Evolutionary conservation across 352 stramenopile genomes (phyloP), one percentile per base, ranked within the genome.

Genomic region (Globisporangium nunn): DNA sequence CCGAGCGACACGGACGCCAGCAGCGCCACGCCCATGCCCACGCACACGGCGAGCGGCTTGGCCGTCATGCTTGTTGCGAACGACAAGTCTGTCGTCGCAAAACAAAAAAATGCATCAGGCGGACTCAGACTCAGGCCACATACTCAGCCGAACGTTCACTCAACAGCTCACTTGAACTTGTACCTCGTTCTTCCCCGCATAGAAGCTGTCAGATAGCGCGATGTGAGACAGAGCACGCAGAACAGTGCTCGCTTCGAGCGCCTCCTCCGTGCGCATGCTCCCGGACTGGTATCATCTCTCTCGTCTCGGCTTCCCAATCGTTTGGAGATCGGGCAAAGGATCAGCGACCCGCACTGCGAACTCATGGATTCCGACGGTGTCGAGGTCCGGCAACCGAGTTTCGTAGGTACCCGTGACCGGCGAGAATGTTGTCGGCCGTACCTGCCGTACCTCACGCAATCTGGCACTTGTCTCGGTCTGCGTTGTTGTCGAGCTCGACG

Each of bases 11-110:
- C 68, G 37, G 78, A 87, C 7, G 81, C 75, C 59, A 91, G 64
- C 66, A 91, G 59, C 29, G 81, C 81, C 44, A 86, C 76, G 30
- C 78, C 73, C 76, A 91, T 78, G 63, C 81, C 79, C 31, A 91
- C 58, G 50, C 72, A 89, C 60, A 89, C 59, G 6, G 67, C 75
- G 35, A 78, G 68, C 11, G 78, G 77, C 33, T 63, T 57, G 46
- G 45, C 49, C 11, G 51, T 45, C 58, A 63, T 63, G 6, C 8
- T 40, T 2, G 8, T 37, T 8, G 33, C 33, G 10, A 37, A 8
- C 10, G 33, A 23, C 23, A 23, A 23, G 23, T 23, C 23, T 23
- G 23, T 23, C 23, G 23, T 23, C 23, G 23, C 23, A 23, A 23
- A 23, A 23, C 23, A 23, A 23, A 23, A 5, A 37, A 8, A 5